Percentiles rank a stretch among this genome's conserved stretches.
Evolutionary conservation across 2,329 filamentous ascomycete genomes (phyloP).

Genomic region (Sporothrix protearum): DNA sequence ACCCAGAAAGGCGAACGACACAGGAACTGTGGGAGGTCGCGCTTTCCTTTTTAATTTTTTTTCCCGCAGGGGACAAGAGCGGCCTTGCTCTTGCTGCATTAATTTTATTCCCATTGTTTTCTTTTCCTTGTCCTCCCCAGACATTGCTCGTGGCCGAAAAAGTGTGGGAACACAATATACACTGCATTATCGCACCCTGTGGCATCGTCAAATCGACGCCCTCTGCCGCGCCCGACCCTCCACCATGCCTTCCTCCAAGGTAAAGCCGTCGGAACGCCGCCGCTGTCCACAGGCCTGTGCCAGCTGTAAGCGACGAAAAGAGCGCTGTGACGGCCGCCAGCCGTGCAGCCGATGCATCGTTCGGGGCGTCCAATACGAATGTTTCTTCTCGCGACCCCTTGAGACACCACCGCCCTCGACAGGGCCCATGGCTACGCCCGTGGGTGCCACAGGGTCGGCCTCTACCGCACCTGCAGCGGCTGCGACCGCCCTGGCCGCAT

Average conservation of each 20-base stretch:
- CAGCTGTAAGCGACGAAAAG: conserved; percentile 34
- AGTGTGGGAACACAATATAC: conserved; percentile 12
- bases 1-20: neutral
- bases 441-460: neutral
- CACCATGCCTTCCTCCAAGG: conserved; percentile 29
- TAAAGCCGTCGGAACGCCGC: conserved; percentile 30
- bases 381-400: conserved; percentile 27
- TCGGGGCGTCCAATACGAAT: conserved; percentile 30
- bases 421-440: neutral
- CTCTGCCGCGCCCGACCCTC: conserved; percentile 12
- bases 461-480: neutral
- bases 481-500: neutral
- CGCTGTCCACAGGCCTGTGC: conserved; percentile 32
- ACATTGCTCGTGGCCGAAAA: neutral
- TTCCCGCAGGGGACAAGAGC: neutral
- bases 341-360: conserved; percentile 33
- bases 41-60: neutral
- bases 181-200: conserved; percentile 8
- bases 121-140: neutral
- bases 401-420: neutral
- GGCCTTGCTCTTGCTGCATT: neutral
- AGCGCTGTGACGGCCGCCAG: conserved; percentile 33
- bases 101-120: neutral
- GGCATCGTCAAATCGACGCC: conserved; percentile 8
- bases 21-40: neutral